Evolutionary conservation across 2,329 filamentous ascomycete species (phyloP).

Genomic region (Penicillium crustosum): DNA sequence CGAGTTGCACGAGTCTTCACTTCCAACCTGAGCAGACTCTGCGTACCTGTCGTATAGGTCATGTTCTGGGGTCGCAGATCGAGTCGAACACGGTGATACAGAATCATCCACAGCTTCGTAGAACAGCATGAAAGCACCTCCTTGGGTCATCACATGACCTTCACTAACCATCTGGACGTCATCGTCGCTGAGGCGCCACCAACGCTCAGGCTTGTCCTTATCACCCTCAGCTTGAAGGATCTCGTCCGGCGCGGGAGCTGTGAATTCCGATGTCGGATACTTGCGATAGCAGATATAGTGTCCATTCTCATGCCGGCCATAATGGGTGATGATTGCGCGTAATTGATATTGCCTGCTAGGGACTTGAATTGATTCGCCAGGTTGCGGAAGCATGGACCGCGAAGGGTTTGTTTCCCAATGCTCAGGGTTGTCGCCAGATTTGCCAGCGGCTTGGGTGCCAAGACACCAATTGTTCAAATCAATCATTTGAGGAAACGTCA

Average conservation of each 20-base stretch:
- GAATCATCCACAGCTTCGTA: conserved; percentile 70
- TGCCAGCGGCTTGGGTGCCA: conserved; percentile 51
- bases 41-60: conserved; percentile 13
- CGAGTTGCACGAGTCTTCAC: conserved; percentile 22
- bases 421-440: conserved; percentile 52
- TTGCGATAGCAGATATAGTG: conserved; percentile 92
- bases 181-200: conserved; percentile 93
- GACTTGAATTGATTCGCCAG: conserved; percentile 55
- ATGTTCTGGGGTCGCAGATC: conserved; percentile 3
- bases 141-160: conserved; percentile 69
- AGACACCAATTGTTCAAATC: conserved; percentile 85
- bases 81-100: not conserved
- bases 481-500: conserved; percentile 71
- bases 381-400: conserved; percentile 69
- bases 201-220: conserved; percentile 54
- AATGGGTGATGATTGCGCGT: conserved; percentile 82
- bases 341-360: conserved; percentile 64
- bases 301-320: conserved; percentile 87
- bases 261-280: conserved; percentile 51
- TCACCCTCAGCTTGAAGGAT: conserved; percentile 35
- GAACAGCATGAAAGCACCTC: conserved; percentile 94
- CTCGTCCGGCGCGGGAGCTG: conserved; percentile 33
- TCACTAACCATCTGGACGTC: conserved; percentile 74
- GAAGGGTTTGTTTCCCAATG: conserved; percentile 69
- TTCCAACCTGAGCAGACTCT: conserved; percentile 17